Evolutionary conservation across 495 filamentous ascomycete species (phyloP).

Genomic region (Barbatosphaeria neglecta): DNA sequence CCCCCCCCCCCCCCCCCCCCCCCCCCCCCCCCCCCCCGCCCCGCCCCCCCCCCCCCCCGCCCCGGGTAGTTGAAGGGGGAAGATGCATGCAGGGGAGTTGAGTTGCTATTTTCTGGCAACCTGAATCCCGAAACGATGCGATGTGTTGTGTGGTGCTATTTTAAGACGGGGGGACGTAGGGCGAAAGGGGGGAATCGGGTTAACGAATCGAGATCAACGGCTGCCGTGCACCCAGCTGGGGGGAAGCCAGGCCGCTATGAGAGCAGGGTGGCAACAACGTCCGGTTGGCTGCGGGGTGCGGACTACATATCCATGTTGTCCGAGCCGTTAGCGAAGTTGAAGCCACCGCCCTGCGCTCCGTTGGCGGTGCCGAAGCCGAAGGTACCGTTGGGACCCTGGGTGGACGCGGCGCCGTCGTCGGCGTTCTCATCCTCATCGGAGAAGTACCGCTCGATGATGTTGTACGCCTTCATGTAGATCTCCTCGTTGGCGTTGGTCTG

Average conservation of each 20-base stretch:
- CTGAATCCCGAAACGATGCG: too few species aligned
- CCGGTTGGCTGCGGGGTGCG: background rate
- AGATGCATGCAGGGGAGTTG: too few species aligned
- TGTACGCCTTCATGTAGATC: constrained; percentile 99
- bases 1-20: too few species aligned
- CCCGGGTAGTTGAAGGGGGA: too few species aligned
- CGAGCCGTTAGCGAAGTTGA: constrained; percentile 83
- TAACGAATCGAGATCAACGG: too few species aligned
- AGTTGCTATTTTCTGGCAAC: background rate
- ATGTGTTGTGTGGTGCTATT: background rate
- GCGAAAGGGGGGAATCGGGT: background rate
- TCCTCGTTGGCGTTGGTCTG: constrained; percentile 99
- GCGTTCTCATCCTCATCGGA: constrained; percentile 90
- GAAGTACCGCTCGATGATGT: constrained; percentile 99
- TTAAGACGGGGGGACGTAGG: too few species aligned
- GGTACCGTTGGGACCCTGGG: constrained; percentile 51
- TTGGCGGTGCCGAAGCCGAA: constrained; percentile 74
- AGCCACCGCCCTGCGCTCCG: constrained; percentile 63
- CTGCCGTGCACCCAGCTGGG: too few species aligned
- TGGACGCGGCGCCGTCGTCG: constrained; percentile 46
- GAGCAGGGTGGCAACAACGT: too few species aligned
- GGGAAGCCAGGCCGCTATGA: too few species aligned
- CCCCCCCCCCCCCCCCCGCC: too few species aligned
- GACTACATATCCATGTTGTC: constrained; percentile 98
- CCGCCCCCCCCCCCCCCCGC: too few species aligned